Evolutionary conservation across 495 filamentous ascomycete genomes (phyloP), one percentile per base, ranked within the genome.

Genomic region (Hyphodiscus hymeniophilus): DNA sequence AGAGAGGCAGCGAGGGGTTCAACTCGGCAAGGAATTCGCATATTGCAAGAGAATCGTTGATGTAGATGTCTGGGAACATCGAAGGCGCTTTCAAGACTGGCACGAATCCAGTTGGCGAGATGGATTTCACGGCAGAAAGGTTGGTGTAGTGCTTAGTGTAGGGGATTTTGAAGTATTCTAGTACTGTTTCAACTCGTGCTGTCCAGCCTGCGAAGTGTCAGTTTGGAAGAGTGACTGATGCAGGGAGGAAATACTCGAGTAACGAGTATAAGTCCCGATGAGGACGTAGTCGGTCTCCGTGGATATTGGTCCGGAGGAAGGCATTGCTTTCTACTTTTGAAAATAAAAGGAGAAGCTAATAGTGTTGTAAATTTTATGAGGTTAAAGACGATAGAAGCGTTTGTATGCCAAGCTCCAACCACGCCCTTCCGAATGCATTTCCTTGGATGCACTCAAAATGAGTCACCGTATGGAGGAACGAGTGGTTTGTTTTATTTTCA

Each of bases 1-100:
- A 78, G 3, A 75, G 61, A 26, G 42, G 31, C 10, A 66, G 59
- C 7, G 66, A 52, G 0, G 72, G 71, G 52, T 71, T 47, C 1
- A 55, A 55, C 39, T 77, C 75, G 16, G 73, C 70, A 10, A 80
- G 65, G 52, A 70, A 72, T 45, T 77, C 74, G 60, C 64, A 61
- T 48, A 79, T 79, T 45, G 76, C 63, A 16, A 79, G 65, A 15
- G 75, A 76, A 45, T 79, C 75, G 41, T 58, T 63, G 32, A 79
- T 61, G 8, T 63, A 45, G 28, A 66, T 59, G 4, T 31, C 28
- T 28, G 42, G 28, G 1, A 35, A 50, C 16, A 60, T 39, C 7
- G 60, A 59, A 43, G 55, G 54, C 42, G 56, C 60, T 49, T 59
- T 35, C 1, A 70, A 54, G 36, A 64, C 22, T 8, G 66, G 66